These are phyloP conservation scores for Boletus rubescentipes DNA, from an alignment of 768 basidiomycete genomes.

Conservation along the genomic window DNA sequence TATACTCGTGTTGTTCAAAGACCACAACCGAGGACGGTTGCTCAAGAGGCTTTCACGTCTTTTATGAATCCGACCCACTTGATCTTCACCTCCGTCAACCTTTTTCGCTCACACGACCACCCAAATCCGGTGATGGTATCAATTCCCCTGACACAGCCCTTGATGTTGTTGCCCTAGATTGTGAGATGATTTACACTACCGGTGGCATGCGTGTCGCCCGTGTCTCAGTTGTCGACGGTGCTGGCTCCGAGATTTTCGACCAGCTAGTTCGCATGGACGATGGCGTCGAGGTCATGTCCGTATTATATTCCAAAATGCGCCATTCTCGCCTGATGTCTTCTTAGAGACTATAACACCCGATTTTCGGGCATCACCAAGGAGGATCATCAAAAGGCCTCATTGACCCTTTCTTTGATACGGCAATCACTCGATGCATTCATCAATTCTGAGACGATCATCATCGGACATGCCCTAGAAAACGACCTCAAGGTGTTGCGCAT, in stretches of 20 bases:
- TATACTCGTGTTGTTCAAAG: constrained; percentile 80
- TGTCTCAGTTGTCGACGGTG: constrained; percentile 82
- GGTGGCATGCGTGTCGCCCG: constrained; percentile 90
- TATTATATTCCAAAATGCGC: constrained; percentile 11
- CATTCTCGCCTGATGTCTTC: constrained; percentile 1
- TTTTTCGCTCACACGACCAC: constrained; percentile 53
- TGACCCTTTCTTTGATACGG: constrained; percentile 67
- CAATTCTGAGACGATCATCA: constrained; percentile 77
- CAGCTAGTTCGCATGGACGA: constrained; percentile 80
- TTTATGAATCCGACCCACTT: constrained; percentile 69
- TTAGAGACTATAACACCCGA: constrained; percentile 88
- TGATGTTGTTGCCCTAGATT: constrained; percentile 88
- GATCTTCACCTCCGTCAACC: constrained; percentile 73
- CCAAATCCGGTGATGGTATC: constrained; percentile 1
- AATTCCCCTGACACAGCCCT: constrained; percentile 40
- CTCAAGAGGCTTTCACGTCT: constrained; percentile 82
- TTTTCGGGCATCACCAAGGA: constrained; percentile 80
- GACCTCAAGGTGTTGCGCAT: constrained; percentile 90
- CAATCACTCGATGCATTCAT: constrained; percentile 69
- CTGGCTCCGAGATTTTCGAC: constrained; percentile 76
- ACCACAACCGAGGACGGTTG: constrained; percentile 65
- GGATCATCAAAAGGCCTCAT: constrained; percentile 55
- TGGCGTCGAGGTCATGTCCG: constrained; percentile 74
- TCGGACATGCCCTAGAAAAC: constrained; percentile 92
- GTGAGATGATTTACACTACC: constrained; percentile 96